Evolutionary conservation across 208 protist species (phyloP).

Genomic region (Trypanosoma grayi): DNA sequence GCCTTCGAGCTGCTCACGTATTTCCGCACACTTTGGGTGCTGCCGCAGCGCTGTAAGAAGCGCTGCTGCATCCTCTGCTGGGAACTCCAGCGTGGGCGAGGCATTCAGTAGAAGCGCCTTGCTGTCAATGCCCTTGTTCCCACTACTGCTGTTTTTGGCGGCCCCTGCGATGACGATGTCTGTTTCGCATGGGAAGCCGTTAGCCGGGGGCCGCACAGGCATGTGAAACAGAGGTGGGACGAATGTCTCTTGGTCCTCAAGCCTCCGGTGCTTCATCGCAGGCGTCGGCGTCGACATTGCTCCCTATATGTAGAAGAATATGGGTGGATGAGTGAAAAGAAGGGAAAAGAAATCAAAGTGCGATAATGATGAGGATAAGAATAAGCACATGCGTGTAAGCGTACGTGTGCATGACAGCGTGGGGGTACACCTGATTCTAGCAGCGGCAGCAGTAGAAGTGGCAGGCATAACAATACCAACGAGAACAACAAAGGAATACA

Average conservation of each 20-base stretch:
- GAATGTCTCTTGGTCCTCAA: slow-evolving; percentile 7
- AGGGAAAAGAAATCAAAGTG: too few relatives aligned
- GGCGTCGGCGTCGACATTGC: background rate
- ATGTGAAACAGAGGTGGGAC: slow-evolving; percentile 17
- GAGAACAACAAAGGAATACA: too few relatives aligned
- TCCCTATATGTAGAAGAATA: background rate
- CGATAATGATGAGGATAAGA: too few relatives aligned
- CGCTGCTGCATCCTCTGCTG: slow-evolving; percentile 1
- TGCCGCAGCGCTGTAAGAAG: slow-evolving; percentile 11
- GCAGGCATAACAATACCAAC: too few relatives aligned
- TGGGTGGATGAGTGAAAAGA: background rate
- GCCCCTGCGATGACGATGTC: slow-evolving; percentile 11
- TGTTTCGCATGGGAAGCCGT: slow-evolving; percentile 19
- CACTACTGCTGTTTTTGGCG: background rate
- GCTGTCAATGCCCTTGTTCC: background rate
- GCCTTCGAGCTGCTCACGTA: slow-evolving; percentile 3
- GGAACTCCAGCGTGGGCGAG: slow-evolving; percentile 24
- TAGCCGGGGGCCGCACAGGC: slow-evolving; percentile 13
- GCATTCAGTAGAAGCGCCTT: slow-evolving; percentile 22
- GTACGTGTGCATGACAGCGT: too few relatives aligned
- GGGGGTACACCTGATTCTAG: too few relatives aligned
- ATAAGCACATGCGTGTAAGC: too few relatives aligned
- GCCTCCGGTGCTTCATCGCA: slow-evolving; percentile 1
- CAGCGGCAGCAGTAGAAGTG: too few relatives aligned
- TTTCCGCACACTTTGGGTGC: slow-evolving; percentile 10